phyloP scores from a whole-genome alignment of 2,329 filamentous ascomycete species.

The Fusarium sulawesiense region DNA sequence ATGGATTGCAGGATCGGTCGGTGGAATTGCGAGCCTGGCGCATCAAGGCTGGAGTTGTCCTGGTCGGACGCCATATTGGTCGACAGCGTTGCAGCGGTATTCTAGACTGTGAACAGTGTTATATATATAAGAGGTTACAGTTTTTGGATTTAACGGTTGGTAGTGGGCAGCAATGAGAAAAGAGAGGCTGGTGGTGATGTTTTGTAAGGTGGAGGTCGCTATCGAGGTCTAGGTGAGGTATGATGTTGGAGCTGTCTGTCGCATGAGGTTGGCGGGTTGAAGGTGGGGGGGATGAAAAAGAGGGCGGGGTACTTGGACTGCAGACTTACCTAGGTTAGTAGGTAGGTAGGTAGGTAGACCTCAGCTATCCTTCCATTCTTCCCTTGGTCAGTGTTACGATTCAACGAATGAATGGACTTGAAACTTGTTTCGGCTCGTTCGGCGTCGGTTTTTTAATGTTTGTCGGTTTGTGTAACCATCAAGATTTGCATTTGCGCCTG shows the following conservation, averaged over 20 bases:
- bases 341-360: neutral
- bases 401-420: slow-evolving; percentile 7
- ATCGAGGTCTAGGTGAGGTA: no score
- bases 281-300: no score
- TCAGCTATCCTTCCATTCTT: neutral
- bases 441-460: slow-evolving; percentile 5
- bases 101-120: neutral
- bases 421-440: slow-evolving; percentile 19
- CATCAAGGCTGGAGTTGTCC: slow-evolving; percentile 48
- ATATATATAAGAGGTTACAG: neutral
- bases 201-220: slow-evolving; percentile 11
- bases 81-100: slow-evolving; percentile 41
- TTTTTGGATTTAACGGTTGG: neutral
- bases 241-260: no score
- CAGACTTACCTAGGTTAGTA: neutral
- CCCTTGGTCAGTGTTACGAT: slow-evolving; percentile 1
- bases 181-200: slow-evolving; percentile 20
- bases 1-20: slow-evolving; percentile 72
- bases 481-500: neutral
- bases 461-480: slow-evolving; percentile 8
- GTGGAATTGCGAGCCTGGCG: slow-evolving; percentile 53
- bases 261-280: no score
- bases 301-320: no score
- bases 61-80: slow-evolving; percentile 57
- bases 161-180: neutral